phyloP scores from a whole-genome alignment of 1,139 yeast genomes.

The Pichia sp. region DNA sequence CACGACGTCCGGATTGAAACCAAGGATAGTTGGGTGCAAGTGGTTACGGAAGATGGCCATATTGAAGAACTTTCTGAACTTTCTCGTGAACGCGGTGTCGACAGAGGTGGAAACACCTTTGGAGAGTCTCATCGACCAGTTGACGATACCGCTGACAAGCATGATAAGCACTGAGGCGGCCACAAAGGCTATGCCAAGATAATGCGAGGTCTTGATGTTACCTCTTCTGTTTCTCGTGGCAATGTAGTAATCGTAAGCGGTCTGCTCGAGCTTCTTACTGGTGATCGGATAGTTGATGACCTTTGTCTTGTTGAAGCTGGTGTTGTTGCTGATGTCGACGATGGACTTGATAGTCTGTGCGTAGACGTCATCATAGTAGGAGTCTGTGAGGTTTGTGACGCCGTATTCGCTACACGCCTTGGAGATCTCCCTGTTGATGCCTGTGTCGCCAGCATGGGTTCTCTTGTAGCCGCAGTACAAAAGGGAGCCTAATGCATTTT shows the following conservation, averaged over 20 bases:
- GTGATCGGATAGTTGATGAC: conserved; percentile 20
- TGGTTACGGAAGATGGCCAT: conserved; percentile 50
- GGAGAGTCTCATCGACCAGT: conserved; percentile 40
- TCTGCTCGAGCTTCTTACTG: conserved; percentile 23
- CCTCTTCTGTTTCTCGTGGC: conserved; percentile 35
- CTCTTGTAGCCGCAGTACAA: conserved; percentile 14
- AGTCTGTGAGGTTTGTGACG: neutral
- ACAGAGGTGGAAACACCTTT: conserved; percentile 37
- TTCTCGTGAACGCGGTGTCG: conserved; percentile 37
- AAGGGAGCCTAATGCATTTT: conserved; percentile 19
- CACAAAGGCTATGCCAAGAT: conserved; percentile 45
- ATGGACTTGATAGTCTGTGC: conserved; percentile 4
- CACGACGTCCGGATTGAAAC: conserved; percentile 59
- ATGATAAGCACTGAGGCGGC: conserved; percentile 49
- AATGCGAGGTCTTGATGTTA: conserved; percentile 41
- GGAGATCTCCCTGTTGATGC: neutral
- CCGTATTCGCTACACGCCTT: neutral
- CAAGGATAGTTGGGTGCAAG: conserved; percentile 36
- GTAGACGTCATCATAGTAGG: neutral
- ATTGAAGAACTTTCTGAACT: conserved; percentile 41
- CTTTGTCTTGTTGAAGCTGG: conserved; percentile 12
- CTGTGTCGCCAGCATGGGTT: neutral
- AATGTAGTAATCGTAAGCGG: conserved; percentile 36
- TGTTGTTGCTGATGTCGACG: conserved; percentile 22
- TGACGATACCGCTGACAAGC: conserved; percentile 38